Percentiles rank a stretch among this genome's conserved stretches.
Conservation (phyloP, 1,284 basidiomycete species). For the Peniophora sp. region DNA sequence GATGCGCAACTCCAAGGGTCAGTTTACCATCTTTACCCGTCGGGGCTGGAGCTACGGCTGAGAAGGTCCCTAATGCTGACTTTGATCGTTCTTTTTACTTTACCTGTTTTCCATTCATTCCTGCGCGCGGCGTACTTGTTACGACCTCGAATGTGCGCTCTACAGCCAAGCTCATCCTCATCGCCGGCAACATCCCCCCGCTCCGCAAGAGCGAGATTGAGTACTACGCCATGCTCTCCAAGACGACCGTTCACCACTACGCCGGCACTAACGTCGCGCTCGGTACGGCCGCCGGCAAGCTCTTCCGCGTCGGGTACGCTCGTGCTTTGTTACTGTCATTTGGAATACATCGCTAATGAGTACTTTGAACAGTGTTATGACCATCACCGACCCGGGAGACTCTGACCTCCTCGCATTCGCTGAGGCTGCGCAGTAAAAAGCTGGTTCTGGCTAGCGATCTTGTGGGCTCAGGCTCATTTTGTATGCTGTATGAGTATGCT, state of each 20-base stretch:
- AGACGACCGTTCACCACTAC: slow-evolving; percentile 97
- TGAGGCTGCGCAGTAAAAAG: slow-evolving; percentile 46
- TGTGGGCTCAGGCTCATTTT: no score
- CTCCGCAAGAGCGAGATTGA: slow-evolving; percentile 99
- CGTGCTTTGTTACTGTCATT: not conserved
- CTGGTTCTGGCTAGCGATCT: no score
- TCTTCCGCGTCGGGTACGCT: slow-evolving; percentile 95
- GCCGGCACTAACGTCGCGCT: slow-evolving; percentile 96
- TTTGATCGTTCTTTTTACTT: slow-evolving; percentile 14
- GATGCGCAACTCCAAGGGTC: slow-evolving; percentile 97
- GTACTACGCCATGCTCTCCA: slow-evolving; percentile 99
- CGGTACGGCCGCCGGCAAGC: slow-evolving; percentile 97
- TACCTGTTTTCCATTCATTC: slow-evolving; percentile 7
- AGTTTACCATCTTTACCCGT: slow-evolving; percentile 45
- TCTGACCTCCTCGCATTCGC: slow-evolving; percentile 85
- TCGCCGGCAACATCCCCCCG: slow-evolving; percentile 98
- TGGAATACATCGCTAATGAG: not conserved
- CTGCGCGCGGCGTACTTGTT: slow-evolving; percentile 1
- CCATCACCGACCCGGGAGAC: slow-evolving; percentile 94
- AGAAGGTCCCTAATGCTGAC: slow-evolving; percentile 87
- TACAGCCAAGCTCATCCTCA: slow-evolving; percentile 95
- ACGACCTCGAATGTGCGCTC: not conserved
- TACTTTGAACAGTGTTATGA: slow-evolving; percentile 78
- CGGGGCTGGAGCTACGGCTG: slow-evolving; percentile 95
- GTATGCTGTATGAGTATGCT: no score